A percentile compares a stretch with the other conserved stretches of the same genome.
Conservation (phyloP, 441 rosid genomes). For the Adansonia madagascariensis region DNA sequence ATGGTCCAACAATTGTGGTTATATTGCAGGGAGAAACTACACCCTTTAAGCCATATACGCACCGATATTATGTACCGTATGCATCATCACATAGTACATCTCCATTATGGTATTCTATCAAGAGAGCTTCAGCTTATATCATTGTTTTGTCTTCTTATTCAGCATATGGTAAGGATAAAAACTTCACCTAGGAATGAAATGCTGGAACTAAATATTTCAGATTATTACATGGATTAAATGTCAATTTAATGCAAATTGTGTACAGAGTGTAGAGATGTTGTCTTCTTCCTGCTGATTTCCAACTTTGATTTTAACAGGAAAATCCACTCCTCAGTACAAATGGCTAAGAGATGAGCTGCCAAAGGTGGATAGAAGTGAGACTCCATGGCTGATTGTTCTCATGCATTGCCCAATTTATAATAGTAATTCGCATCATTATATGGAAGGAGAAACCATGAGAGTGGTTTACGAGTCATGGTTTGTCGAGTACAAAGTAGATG, state of each 20-base stretch:
- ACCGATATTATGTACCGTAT: constrained; percentile 72
- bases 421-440: constrained; percentile 28
- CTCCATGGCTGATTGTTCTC: constrained; percentile 37
- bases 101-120: constrained; percentile 87
- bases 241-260: not conserved
- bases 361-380: constrained; percentile 36
- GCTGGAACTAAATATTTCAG: not conserved
- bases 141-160: constrained; percentile 82
- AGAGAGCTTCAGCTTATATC: constrained; percentile 80
- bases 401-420: constrained; percentile 38
- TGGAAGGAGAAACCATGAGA: constrained; percentile 82
- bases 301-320: not conserved
- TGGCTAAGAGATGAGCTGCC: constrained; percentile 34
- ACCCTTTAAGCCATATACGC: constrained; percentile 75
- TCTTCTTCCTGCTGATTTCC: not conserved
- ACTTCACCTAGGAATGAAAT: not conserved
- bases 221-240: not conserved
- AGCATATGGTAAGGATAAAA: constrained; percentile 58
- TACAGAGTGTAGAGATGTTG: too few relatives aligned
- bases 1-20: constrained; percentile 8
- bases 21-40: constrained; percentile 66
- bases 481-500: constrained; percentile 37
- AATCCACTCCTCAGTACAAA: constrained; percentile 30
- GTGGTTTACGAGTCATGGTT: constrained; percentile 61
- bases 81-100: constrained; percentile 63